Evolutionary conservation across 192 early-diverging fungal species (phyloP).

Genomic region (Podila verticillata): DNA sequence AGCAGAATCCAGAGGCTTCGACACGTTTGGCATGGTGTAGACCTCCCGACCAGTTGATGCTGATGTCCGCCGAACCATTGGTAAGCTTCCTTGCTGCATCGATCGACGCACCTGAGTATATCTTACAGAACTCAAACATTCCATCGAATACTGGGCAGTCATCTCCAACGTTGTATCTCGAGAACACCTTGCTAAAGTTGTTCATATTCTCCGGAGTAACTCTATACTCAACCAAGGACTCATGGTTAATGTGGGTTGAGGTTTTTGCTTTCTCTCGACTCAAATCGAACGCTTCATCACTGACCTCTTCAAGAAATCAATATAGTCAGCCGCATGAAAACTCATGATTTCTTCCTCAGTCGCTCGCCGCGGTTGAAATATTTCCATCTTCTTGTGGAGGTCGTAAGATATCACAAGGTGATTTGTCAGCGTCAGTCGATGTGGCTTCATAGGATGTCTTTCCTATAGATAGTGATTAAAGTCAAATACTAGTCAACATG

Average conservation of each 20-base stretch:
- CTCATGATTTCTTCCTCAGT: slow-evolving; percentile 91
- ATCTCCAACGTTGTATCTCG: slow-evolving; percentile 92
- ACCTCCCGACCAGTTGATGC: slow-evolving; percentile 98
- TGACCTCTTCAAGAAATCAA: slow-evolving; percentile 90
- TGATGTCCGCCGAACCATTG: slow-evolving; percentile 85
- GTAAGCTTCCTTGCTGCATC: slow-evolving; percentile 90
- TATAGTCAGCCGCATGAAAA: slow-evolving; percentile 96
- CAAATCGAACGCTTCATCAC: background rate
- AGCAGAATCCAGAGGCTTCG: slow-evolving; percentile 97
- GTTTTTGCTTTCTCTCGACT: too few relatives aligned
- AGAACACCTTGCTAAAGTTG: slow-evolving; percentile 64
- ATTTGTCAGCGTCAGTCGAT: slow-evolving; percentile 93
- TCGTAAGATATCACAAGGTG: slow-evolving; percentile 94
- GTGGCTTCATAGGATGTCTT: slow-evolving; percentile 90
- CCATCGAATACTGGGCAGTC: slow-evolving; percentile 99
- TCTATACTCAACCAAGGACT: slow-evolving; percentile 21
- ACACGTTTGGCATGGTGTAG: slow-evolving; percentile 90
- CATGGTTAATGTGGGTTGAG: too few relatives aligned
- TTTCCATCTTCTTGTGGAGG: slow-evolving; percentile 89
- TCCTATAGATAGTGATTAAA: slow-evolving; percentile 46
- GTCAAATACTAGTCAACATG: background rate
- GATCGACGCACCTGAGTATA: slow-evolving; percentile 94
- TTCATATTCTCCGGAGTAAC: slow-evolving; percentile 80
- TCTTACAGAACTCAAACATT: slow-evolving; percentile 93
- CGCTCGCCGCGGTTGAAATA: slow-evolving; percentile 84